phyloP scores from a whole-genome alignment of 202 grass and related monocot genomes.

The Saccharum hybrid region DNA sequence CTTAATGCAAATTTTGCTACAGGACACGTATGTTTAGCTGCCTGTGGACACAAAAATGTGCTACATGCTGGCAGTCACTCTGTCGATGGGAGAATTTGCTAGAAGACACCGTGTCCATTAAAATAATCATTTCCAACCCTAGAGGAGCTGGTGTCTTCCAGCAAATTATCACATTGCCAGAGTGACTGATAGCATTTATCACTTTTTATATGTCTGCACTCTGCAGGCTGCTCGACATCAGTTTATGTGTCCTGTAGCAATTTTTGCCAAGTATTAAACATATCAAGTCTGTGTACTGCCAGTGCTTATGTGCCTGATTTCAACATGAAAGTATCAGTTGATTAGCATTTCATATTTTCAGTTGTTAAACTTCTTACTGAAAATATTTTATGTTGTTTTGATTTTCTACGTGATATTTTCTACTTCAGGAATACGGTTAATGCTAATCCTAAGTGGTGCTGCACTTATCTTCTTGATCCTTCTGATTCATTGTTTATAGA shows the following conservation, averaged over 20 bases:
- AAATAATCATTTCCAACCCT: neutral
- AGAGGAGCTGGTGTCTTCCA: neutral
- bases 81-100: neutral
- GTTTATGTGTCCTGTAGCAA: neutral
- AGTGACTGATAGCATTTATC: neutral
- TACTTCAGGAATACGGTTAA: conserved; percentile 94
- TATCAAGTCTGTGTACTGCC: conserved; percentile 10
- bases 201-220: neutral
- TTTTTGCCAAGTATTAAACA: conserved; percentile 5
- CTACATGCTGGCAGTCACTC: neutral
- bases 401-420: conserved; percentile 29
- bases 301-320: conserved; percentile 33
- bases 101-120: neutral
- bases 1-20: neutral
- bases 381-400: conserved; percentile 2
- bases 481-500: conserved; percentile 93
- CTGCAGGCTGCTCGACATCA: neutral
- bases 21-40: neutral
- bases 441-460: conserved; percentile 85
- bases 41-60: neutral
- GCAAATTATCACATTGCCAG: neutral
- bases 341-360: conserved; percentile 32
- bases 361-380: conserved; percentile 19
- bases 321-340: conserved; percentile 25
- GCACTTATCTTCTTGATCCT: conserved; percentile 97